A percentile compares a stretch with the other conserved stretches of the same genome.
Conservation (phyloP, 1,284 basidiomycete genomes). For the Sporisorium exsertum region DNA sequence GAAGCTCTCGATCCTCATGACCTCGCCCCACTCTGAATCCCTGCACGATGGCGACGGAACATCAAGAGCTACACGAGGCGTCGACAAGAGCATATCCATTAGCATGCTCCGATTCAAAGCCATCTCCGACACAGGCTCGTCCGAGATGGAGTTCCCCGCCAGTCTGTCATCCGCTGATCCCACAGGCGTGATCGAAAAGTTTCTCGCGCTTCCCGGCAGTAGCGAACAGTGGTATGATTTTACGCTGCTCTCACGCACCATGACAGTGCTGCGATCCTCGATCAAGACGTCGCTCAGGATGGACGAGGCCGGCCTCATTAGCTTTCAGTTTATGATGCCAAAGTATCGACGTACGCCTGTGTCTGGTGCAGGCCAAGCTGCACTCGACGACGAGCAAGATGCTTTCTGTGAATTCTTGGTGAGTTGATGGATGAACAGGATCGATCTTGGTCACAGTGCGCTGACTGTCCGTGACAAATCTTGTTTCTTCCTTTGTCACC, state of each 20-base stretch:
- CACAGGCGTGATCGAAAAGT: constrained; percentile 52
- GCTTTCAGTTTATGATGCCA: constrained; percentile 64
- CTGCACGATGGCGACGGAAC: background rate
- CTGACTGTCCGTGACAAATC: constrained; percentile 5
- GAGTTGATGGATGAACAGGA: background rate
- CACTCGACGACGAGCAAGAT: constrained; percentile 48
- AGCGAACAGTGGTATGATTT: constrained; percentile 51
- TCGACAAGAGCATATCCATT: background rate
- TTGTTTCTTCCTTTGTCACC: background rate
- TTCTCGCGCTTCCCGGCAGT: constrained; percentile 36
- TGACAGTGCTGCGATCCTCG: constrained; percentile 51
- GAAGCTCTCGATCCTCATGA: constrained; percentile 42
- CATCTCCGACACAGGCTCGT: constrained; percentile 39
- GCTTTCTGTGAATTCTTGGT: constrained; percentile 61
- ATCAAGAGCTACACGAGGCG: background rate
- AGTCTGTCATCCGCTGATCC: constrained; percentile 43
- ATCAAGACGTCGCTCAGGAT: constrained; percentile 59
- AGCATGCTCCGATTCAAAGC: constrained; percentile 47
- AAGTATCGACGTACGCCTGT: constrained; percentile 32
- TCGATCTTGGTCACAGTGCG: background rate
- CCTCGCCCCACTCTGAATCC: constrained; percentile 16
- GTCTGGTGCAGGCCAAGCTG: constrained; percentile 25
- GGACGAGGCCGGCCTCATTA: constrained; percentile 60
- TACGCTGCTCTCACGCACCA: constrained; percentile 44
- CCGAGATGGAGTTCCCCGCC: constrained; percentile 56